Conservation (phyloP, 192 early-diverging fungal genomes). For the Polychytrium aggregatum region DNA sequence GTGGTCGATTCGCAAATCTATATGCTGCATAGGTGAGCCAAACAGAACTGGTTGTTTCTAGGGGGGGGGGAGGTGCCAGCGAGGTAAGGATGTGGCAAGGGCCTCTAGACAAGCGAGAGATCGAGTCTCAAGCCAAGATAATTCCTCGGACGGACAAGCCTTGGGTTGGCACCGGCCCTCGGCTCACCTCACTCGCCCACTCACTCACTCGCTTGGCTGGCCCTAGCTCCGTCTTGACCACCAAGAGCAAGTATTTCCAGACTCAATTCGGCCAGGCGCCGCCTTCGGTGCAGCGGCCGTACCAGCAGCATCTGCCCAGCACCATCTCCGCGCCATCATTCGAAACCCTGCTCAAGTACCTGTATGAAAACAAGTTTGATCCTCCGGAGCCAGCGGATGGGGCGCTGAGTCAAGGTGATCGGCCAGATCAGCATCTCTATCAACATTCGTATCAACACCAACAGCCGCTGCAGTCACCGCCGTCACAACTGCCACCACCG, state of each 20-base stretch:
- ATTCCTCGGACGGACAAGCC: not conserved
- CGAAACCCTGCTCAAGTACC: conserved; percentile 1
- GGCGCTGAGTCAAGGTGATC: no score
- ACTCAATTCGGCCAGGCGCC: not conserved
- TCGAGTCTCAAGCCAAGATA: not conserved
- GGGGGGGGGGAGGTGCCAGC: not conserved
- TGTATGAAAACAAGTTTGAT: not conserved
- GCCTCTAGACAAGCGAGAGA: not conserved
- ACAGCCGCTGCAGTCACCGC: no score
- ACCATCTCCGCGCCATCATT: not conserved
- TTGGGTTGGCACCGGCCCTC: not conserved
- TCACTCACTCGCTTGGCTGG: not conserved
- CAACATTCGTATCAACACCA: no score
- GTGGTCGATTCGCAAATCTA: not conserved
- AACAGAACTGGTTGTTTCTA: not conserved
- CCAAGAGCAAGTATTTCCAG: not conserved
- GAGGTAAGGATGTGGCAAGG: not conserved
- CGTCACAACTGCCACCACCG: no score
- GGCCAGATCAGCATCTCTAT: no score
- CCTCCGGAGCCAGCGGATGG: no score
- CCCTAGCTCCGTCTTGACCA: not conserved
- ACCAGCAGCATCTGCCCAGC: not conserved
- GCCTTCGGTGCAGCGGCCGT: not conserved
- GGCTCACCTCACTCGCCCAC: not conserved
- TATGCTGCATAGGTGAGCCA: not conserved